phyloP scores from a whole-genome alignment of 495 filamentous ascomycete species.

The Halenospora varia region DNA sequence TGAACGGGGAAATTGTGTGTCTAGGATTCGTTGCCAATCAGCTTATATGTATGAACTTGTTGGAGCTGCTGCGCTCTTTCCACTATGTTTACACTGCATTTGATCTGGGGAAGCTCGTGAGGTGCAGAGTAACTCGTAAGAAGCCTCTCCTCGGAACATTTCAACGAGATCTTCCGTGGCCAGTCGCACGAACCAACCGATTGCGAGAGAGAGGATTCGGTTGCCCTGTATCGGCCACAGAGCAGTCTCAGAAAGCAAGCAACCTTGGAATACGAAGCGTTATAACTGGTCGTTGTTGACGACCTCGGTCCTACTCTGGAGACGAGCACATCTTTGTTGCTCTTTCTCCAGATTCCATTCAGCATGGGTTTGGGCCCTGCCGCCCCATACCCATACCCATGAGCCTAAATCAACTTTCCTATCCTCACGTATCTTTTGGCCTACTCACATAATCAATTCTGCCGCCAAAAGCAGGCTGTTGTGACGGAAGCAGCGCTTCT shows the following conservation, averaged over 20 bases:
- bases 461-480: conserved; percentile 17
- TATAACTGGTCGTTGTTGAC: conserved; percentile 1
- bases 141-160: not conserved
- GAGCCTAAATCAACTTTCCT: conserved; percentile 15
- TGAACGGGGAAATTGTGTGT: not conserved
- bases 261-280: not conserved
- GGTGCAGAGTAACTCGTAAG: not conserved
- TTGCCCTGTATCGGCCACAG: not conserved
- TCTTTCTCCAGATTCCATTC: not conserved
- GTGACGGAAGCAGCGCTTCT: conserved; percentile 10
- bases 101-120: conserved; percentile 1
- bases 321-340: conserved; percentile 12
- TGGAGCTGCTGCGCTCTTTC: too few relatives aligned
- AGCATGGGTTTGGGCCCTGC: conserved; percentile 4
- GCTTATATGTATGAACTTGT: not conserved
- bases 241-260: not conserved
- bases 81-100: too few relatives aligned
- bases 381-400: not conserved
- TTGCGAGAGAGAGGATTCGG: too few relatives aligned
- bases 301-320: not conserved
- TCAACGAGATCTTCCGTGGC: not conserved
- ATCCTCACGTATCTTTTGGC: not conserved
- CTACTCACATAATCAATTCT: conserved; percentile 5
- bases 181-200: not conserved
- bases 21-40: not conserved